These are phyloP conservation scores for Paramecium sonneborni DNA, from an alignment of 73 alveolate genomes.

Conservation along the genomic window DNA sequence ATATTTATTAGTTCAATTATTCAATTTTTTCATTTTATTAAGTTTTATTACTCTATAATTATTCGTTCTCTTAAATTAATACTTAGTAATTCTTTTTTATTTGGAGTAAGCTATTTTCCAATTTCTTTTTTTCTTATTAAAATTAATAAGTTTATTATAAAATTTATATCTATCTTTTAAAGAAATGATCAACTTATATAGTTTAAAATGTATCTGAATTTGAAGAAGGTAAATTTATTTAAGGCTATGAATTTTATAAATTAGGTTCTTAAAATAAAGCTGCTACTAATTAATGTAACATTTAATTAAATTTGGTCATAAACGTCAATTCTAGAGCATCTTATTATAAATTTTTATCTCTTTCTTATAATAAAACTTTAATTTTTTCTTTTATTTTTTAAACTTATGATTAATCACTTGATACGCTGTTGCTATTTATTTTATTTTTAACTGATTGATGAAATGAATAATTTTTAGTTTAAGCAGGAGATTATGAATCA, in stretches of 20 bases:
- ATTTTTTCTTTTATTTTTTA: conserved; percentile 35
- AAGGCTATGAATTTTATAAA: neutral
- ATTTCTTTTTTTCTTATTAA: neutral
- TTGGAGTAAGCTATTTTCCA: conserved; percentile 4
- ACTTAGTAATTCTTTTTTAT: conserved; percentile 1
- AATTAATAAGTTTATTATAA: neutral
- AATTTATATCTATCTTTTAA: conserved; percentile 27
- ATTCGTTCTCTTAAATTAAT: neutral
- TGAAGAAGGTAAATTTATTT: neutral
- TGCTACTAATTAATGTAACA: neutral
- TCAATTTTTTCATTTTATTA: neutral
- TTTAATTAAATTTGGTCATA: conserved; percentile 28
- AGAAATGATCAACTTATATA: neutral
- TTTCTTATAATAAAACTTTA: neutral
- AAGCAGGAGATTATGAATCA: conserved; percentile 6
- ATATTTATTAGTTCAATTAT: neutral
- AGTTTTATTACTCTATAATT: neutral
- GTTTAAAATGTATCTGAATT: conserved; percentile 29
- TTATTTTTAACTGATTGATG: conserved; percentile 40
- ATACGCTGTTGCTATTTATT: conserved; percentile 21
- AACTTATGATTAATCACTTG: conserved; percentile 11
- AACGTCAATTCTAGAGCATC: conserved; percentile 4
- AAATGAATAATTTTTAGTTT: conserved; percentile 23
- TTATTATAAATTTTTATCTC: conserved; percentile 8
- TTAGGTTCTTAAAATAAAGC: neutral